These are phyloP conservation scores for Capsicum pubescens DNA, from an alignment of 257 asterid genomes.

Conservation along the genomic window DNA sequence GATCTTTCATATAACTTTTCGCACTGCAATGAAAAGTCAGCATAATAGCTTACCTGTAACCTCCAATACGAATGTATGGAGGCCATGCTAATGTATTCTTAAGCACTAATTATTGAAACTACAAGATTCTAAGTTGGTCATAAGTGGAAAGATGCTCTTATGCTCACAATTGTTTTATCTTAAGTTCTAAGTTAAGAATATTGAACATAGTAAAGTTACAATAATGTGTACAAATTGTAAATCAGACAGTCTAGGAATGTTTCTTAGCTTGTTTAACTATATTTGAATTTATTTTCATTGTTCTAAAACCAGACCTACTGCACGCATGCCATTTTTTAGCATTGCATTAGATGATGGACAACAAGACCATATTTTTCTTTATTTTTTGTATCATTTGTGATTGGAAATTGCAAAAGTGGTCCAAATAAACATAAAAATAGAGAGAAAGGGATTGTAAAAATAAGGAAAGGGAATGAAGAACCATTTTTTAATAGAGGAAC, in stretches of 20 bases:
- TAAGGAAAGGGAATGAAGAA: not conserved
- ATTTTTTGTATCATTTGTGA: not conserved
- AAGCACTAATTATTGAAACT: not conserved
- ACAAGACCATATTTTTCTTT: not conserved
- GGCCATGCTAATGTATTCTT: not conserved
- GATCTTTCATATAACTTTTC: not conserved
- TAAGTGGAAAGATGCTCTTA: not conserved
- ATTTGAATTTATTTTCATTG: not conserved
- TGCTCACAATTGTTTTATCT: not conserved
- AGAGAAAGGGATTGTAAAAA: not conserved
- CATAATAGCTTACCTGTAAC: not conserved
- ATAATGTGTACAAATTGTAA: not conserved
- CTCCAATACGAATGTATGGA: not conserved
- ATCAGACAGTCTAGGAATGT: not conserved
- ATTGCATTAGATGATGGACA: slow-evolving; percentile 14
- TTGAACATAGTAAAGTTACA: not conserved
- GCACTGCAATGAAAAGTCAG: not conserved
- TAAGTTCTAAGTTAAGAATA: slow-evolving; percentile 1
- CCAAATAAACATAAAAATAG: not conserved
- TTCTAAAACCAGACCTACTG: not conserved
- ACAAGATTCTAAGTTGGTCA: not conserved
- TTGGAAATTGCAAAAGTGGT: not conserved
- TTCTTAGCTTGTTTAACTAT: not conserved
- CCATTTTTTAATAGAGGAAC: not conserved
- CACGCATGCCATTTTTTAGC: not conserved